phyloP scores from a whole-genome alignment of 805 yeast genomes.

The Ogataea trehalophila region DNA sequence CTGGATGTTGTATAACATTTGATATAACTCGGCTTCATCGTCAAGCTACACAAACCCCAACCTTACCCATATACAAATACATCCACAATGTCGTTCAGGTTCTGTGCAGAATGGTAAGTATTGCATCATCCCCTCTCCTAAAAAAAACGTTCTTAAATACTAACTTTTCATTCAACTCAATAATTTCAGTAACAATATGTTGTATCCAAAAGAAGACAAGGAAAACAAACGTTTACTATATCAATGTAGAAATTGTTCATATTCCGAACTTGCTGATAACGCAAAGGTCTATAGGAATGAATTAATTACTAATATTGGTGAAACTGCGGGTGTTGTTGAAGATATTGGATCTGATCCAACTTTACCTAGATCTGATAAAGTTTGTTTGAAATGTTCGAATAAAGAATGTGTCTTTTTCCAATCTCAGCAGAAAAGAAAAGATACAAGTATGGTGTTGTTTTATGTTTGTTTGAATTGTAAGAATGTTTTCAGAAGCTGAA shows the following conservation, averaged over 20 bases:
- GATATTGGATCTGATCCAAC: slow-evolving; percentile 98
- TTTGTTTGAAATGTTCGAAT: slow-evolving; percentile 85
- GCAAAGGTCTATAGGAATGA: slow-evolving; percentile 91
- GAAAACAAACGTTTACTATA: slow-evolving; percentile 70
- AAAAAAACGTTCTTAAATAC: not conserved
- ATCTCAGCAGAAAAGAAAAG: slow-evolving; percentile 90
- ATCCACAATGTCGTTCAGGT: slow-evolving; percentile 62
- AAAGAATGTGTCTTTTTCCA: slow-evolving; percentile 95
- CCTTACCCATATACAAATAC: not conserved
- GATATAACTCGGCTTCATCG: too few species aligned
- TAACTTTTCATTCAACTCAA: not conserved
- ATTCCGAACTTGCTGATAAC: slow-evolving; percentile 85
- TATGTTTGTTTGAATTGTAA: slow-evolving; percentile 89
- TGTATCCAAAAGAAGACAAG: slow-evolving; percentile 94
- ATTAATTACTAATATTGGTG: slow-evolving; percentile 85
- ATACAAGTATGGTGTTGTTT: slow-evolving; percentile 91
- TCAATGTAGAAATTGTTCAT: slow-evolving; percentile 92
- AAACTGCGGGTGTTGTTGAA: slow-evolving; percentile 94
- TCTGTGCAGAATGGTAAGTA: slow-evolving; percentile 72
- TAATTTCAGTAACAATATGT: slow-evolving; percentile 76
- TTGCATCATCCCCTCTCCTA: slow-evolving; percentile 25
- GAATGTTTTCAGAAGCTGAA: slow-evolving; percentile 50
- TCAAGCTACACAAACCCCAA: too few species aligned
- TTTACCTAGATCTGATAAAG: slow-evolving; percentile 89
- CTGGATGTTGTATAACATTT: too few species aligned